Base-by-base conservation (phyloP, 169 alveolate species). In the Plasmodium malariae region DNA sequence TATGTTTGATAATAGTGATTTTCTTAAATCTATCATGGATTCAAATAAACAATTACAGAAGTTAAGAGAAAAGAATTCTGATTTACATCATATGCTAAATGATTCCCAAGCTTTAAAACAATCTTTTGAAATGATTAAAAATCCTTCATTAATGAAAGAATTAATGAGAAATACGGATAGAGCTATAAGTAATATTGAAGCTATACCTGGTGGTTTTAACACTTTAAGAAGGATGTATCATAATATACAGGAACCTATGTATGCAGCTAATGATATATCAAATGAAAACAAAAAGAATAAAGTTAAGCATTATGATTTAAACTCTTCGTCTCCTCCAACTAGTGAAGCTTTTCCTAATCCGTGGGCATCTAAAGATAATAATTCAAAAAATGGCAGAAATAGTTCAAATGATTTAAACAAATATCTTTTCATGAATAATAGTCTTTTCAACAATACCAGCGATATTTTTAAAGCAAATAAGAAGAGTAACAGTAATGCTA, bases 121-220 rank as follows among this genome's bases (percentile, higher is more conserved):
- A 85, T 94, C 94, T 1, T 65, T 91, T 68, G 93, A 92, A 43
- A 94, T 95, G 57, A 95, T 95, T 48, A 71, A 92, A 19, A 94
- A 94, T 86, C 96, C 96, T 4, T 92, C 93, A 30, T 88, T 94
- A 70, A 95, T 95, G 69, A 94, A 83, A 93, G 96, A 94, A 83
- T 76, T 94, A 19, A 95, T 95, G 73, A 74, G 95, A 34, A 93
- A 92, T 88, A 94, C 96, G 11, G 96, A 94, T 74, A 91, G 95
- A 11, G 96, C 96, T 9, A 90, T 93, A 90, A 87, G 95, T 43
- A 94, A 94, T 59, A 92, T 94, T 24, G 96, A 94, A 87, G 95
- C 96, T n/a, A 62, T 94, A 54, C 96, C 96, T 0, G 96, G 96
- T 9, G 96, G 95, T 11, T 94, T 92, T 76, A 80, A 93, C 43